Percentiles rank a stretch among this genome's conserved stretches.
Conservation (phyloP, 2,329 filamentous ascomycete species). For the Diplodia mutila region DNA sequence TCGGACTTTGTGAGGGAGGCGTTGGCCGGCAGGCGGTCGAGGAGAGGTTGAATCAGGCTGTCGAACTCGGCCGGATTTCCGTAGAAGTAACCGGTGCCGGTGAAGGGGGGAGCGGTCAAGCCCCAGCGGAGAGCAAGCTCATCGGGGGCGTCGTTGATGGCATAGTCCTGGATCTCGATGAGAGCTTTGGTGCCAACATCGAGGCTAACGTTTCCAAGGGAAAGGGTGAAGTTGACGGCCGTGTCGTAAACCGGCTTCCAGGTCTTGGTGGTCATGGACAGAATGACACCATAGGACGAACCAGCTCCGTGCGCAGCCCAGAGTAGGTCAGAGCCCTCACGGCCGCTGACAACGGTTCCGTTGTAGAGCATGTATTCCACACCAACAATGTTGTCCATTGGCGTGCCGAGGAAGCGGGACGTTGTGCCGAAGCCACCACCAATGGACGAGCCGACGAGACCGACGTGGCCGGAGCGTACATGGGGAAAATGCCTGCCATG, state of each 20-base stretch:
- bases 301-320: conserved; percentile 29
- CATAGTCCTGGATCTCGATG: conserved; percentile 30
- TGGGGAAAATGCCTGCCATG: conserved; percentile 31
- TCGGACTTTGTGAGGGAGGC: conserved; percentile 28
- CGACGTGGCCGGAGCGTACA: conserved; percentile 29
- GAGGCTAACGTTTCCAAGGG: conserved; percentile 28
- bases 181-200: conserved; percentile 29
- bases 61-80: conserved; percentile 30
- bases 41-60: conserved; percentile 27
- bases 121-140: conserved; percentile 31
- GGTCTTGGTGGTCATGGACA: conserved; percentile 30
- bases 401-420: conserved; percentile 29
- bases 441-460: conserved; percentile 29
- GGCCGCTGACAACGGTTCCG: conserved; percentile 8
- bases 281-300: conserved; percentile 29
- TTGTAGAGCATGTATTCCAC: conserved; percentile 28
- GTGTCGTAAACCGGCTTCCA: conserved; percentile 29
- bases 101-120: conserved; percentile 28
- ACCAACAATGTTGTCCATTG: conserved; percentile 30
- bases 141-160: conserved; percentile 29
- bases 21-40: conserved; percentile 29
- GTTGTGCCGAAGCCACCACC: conserved; percentile 31
- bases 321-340: conserved; percentile 8
- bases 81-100: conserved; percentile 30
- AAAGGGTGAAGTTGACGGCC: conserved; percentile 30